Evolutionary conservation across 495 filamentous ascomycete genomes (phyloP).

Genomic region (Talaromyces stipitatus): DNA sequence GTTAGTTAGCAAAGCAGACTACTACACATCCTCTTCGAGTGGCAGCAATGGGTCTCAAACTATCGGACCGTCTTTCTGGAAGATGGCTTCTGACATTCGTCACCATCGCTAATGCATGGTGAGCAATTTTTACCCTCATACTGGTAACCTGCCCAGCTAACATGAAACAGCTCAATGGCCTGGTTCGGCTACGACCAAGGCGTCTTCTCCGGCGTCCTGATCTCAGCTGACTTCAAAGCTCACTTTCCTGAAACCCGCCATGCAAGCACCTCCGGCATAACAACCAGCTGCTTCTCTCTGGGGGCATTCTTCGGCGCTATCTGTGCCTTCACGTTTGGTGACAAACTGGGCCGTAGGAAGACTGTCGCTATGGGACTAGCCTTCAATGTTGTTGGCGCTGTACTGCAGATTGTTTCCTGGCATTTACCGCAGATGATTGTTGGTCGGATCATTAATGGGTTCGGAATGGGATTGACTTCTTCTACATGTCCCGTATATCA

Average conservation of each 20-base stretch:
- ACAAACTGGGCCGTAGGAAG: conserved; percentile 18
- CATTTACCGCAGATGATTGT: conserved; percentile 30
- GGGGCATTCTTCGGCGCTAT: conserved; percentile 21
- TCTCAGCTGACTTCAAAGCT: conserved; percentile 21
- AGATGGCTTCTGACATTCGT: conserved; percentile 8
- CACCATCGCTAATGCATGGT: conserved; percentile 10
- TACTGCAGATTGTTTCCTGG: conserved; percentile 23
- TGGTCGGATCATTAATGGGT: conserved; percentile 27
- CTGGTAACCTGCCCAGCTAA: background rate
- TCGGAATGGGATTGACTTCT: conserved; percentile 30
- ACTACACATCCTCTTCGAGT: background rate
- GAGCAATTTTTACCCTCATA: background rate
- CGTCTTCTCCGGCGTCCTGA: conserved; percentile 22
- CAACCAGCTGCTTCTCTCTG: conserved; percentile 27
- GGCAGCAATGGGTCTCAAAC: background rate
- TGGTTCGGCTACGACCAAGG: conserved; percentile 28
- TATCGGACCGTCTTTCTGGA: conserved; percentile 4
- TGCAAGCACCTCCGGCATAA: conserved; percentile 24
- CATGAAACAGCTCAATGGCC: conserved; percentile 14
- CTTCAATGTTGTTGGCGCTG: conserved; percentile 16
- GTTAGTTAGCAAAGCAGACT: background rate
- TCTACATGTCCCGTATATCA: conserved; percentile 36
- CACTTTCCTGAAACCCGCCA: conserved; percentile 22
- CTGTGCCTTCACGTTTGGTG: conserved; percentile 19
- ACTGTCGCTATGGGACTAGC: conserved; percentile 16